These are phyloP conservation scores for Saccharomycopsis sp. DNA, from an alignment of 805 yeast genomes.

Conservation along the genomic window DNA sequence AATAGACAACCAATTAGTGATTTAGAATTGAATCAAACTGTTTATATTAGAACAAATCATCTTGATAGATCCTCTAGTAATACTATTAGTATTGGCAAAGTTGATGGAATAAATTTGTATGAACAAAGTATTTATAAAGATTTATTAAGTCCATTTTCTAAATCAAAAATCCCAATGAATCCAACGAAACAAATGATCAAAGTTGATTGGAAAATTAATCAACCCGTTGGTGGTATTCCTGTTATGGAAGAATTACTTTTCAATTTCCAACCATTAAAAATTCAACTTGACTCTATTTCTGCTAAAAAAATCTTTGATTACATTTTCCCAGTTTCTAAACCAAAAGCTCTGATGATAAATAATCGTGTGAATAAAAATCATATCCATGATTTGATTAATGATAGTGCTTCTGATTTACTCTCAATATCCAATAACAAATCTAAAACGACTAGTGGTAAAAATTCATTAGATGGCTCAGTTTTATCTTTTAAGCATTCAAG, in stretches of 20 bases:
- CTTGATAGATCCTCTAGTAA: conserved; percentile 45
- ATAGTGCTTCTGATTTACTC: not conserved
- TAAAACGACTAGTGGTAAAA: too few relatives aligned
- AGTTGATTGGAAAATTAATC: conserved; percentile 43
- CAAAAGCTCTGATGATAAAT: not conserved
- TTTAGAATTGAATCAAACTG: conserved; percentile 39
- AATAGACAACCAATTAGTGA: conserved; percentile 39
- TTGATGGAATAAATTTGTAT: conserved; percentile 46
- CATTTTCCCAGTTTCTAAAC: conserved; percentile 30
- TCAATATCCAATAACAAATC: too few relatives aligned
- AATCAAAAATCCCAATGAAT: not conserved
- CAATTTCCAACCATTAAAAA: conserved; percentile 40
- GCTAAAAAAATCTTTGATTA: conserved; percentile 39
- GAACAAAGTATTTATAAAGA: conserved; percentile 40
- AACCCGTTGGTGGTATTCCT: conserved; percentile 56
- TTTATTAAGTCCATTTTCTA: conserved; percentile 33
- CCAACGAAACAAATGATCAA: conserved; percentile 27
- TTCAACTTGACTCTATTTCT: conserved; percentile 47
- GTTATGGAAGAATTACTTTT: conserved; percentile 42
- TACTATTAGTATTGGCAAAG: conserved; percentile 31
- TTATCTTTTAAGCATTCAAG: too few relatives aligned
- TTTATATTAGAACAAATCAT: conserved; percentile 37
- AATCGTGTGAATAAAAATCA: not conserved
- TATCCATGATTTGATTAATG: not conserved
- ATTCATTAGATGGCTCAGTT: too few relatives aligned